Conservation (phyloP, 306 rosid species). For the Quercus mongolica region DNA sequence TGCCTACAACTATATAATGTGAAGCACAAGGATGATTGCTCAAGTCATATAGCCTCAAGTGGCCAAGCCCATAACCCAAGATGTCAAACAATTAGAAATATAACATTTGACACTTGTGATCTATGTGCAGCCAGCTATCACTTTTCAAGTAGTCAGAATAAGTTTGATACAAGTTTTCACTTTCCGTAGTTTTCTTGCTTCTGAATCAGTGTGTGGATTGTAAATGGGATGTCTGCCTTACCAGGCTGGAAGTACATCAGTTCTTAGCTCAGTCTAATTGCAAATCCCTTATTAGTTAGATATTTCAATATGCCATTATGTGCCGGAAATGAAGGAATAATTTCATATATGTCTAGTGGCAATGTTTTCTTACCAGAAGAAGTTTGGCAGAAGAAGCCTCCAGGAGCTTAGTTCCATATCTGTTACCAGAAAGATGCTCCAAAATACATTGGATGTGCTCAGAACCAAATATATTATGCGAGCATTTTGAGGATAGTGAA, state of each 20-base stretch:
- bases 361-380: constrained; percentile 60
- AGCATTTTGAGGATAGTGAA: constrained; percentile 73
- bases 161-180: not conserved
- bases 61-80: not conserved
- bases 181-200: not conserved
- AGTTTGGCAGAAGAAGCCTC: constrained; percentile 65
- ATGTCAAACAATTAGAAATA: not conserved
- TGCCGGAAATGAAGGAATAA: not conserved
- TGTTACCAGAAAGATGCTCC: constrained; percentile 40
- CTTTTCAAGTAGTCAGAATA: not conserved
- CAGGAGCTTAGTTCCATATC: constrained; percentile 37
- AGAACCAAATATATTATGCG: constrained; percentile 69
- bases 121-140: not conserved
- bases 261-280: not conserved
- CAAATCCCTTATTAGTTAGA: not conserved
- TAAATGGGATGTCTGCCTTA: not conserved
- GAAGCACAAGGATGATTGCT: not conserved
- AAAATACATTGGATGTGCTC: constrained; percentile 59
- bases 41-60: not conserved
- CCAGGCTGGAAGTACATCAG: not conserved
- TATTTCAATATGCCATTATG: not conserved
- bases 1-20: not conserved
- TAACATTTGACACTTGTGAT: not conserved
- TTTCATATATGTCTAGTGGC: constrained; percentile 15
- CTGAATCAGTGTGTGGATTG: not conserved